Percentiles rank a stretch among this genome's conserved stretches.
Conservation (phyloP, 129 eudicot species). For the Arctium lappa region DNA sequence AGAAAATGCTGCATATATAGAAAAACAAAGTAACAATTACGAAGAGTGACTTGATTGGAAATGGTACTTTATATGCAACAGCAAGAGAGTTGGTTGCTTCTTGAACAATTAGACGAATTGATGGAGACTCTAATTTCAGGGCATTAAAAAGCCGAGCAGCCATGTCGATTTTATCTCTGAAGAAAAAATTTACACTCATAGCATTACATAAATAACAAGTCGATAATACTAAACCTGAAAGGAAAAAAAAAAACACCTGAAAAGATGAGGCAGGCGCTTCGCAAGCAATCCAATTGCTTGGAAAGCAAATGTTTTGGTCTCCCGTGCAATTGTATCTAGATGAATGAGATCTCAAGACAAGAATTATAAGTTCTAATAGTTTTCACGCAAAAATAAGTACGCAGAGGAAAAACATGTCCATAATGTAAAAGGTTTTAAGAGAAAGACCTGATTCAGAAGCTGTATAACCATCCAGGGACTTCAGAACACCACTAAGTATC, state of each 20-base stretch:
- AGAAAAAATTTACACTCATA: conserved; percentile 14
- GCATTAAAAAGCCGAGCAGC: conserved; percentile 91
- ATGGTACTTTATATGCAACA: conserved; percentile 71
- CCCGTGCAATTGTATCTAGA: conserved; percentile 74
- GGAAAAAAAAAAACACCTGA: conserved; percentile 46
- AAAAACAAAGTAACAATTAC: conserved; percentile 14
- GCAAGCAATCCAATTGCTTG: conserved; percentile 96
- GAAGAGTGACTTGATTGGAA: neutral
- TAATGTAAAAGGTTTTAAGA: conserved; percentile 9
- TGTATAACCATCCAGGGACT: conserved; percentile 71
- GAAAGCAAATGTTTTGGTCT: conserved; percentile 77
- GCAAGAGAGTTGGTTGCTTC: conserved; percentile 93
- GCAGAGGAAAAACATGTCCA: neutral
- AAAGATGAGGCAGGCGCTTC: conserved; percentile 88
- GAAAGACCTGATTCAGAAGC: conserved; percentile 69
- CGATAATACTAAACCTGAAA: conserved; percentile 1
- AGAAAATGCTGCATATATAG: neutral
- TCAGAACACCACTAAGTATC: conserved; percentile 73
- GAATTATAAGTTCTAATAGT: neutral
- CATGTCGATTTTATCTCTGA: conserved; percentile 84
- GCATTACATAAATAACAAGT: conserved; percentile 2
- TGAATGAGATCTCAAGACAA: conserved; percentile 13
- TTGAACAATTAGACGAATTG: conserved; percentile 77
- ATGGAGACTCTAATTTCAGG: conserved; percentile 68
- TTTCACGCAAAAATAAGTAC: conserved; percentile 3